Conservation (phyloP, 2,329 filamentous ascomycete genomes). For the Exserohilum turcica region DNA sequence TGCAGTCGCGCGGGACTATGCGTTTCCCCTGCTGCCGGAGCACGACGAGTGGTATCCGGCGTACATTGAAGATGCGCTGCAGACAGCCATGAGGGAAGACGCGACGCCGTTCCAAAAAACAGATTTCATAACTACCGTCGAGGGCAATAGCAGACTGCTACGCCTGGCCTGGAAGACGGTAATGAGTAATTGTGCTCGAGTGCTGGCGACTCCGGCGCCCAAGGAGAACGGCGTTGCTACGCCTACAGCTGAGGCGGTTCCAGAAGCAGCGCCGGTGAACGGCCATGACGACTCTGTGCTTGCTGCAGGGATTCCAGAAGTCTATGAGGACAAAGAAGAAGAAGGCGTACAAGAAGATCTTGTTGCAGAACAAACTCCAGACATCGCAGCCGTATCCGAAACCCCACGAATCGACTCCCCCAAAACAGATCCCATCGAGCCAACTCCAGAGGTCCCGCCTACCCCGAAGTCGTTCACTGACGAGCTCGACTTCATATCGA, state of each 20-base stretch:
- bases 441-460: conserved; percentile 1
- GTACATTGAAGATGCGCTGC: conserved; percentile 31
- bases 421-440: conserved; percentile 8
- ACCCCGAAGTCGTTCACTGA: conserved; percentile 23
- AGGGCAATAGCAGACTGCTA: conserved; percentile 32
- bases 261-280: neutral
- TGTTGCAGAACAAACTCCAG: neutral
- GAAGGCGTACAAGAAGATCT: too few species aligned
- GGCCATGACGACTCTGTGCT: neutral
- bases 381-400: too few species aligned
- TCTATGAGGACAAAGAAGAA: neutral
- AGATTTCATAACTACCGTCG: conserved; percentile 33
- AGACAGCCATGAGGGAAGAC: conserved; percentile 25
- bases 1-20: conserved; percentile 25
- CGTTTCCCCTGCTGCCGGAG: conserved; percentile 29
- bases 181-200: conserved; percentile 24
- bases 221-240: neutral
- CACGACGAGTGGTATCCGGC: conserved; percentile 32
- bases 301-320: neutral
- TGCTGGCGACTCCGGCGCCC: neutral
- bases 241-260: conserved; percentile 3
- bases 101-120: conserved; percentile 29
- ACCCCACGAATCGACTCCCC: too few species aligned
- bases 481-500: conserved; percentile 20
- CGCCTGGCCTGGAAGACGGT: conserved; percentile 38